Base-by-base conservation (phyloP, 805 yeast species). In the Nakazawaea laoshanensis region DNA sequence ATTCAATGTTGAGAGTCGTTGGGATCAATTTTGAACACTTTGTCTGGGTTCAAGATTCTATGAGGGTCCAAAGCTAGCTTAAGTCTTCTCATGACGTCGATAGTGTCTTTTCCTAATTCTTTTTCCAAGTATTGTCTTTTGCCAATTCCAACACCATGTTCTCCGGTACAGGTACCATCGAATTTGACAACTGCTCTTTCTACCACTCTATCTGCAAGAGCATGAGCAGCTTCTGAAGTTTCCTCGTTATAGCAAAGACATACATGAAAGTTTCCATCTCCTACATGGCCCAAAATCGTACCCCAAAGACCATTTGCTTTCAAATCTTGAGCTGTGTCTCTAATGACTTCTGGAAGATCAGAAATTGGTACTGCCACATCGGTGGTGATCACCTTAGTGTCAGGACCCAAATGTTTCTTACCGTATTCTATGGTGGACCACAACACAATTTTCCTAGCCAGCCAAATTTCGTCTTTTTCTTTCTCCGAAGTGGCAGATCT, bases 111-210 rank as follows among this genome's bases (percentile, higher is more conserved):
- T 2, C 85, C 86, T 22, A 79, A 54, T 48, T 79, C 88, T 38
- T 59, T 52, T 16, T 61, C 48, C 17, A 79, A 51, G 41, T 59
- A 76, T 19, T 61, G 59, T 37, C 82, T 54, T 45, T 79, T 79
- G 14, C 84, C 84, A 32, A 72, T 65, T 9, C 87, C 88, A 19
- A 79, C 68, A 16, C 87, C 88, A 45, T 79, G 88, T 44, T 79
- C 88, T 27, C 87, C 88, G 3, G 83, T 76, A 43, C 82, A 73
- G 3, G 87, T 79, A 3, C 88, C 87, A 36, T 78, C 85, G 26
- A 71, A 67, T 36, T 52, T 53, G 16, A 45, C 38, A 13, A 52
- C 42, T 7, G 57, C 55, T 24, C 57, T 32, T 37, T 50, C 41
- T 1, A 52, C 53, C 49, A 50, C 49, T 31, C 46, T 49, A 24